Conservation (phyloP, 1,139 yeast genomes). For the Entelexis sorbosivorans region DNA sequence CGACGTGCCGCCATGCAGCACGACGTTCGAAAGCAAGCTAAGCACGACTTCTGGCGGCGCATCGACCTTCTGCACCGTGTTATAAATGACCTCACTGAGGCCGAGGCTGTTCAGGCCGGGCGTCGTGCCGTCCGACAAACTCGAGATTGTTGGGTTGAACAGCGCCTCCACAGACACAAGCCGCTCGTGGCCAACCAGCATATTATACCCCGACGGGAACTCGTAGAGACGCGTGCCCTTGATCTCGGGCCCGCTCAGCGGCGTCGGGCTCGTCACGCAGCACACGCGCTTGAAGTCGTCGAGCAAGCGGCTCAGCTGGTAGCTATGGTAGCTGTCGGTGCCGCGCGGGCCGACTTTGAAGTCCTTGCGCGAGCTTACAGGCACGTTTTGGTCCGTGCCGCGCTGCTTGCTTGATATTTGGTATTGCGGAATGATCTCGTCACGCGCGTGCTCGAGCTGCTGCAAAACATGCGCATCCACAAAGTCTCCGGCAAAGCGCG, state of each 20-base stretch:
- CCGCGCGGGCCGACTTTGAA: slow-evolving; percentile 23
- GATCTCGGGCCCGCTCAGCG: slow-evolving; percentile 22
- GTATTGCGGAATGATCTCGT: slow-evolving; percentile 28
- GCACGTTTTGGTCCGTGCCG: slow-evolving; percentile 27
- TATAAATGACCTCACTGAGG: slow-evolving; percentile 57
- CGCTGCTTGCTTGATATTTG: slow-evolving; percentile 28
- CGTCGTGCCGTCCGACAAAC: slow-evolving; percentile 26
- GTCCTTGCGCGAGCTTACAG: slow-evolving; percentile 28
- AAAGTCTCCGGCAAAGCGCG: slow-evolving; percentile 37
- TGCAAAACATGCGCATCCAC: slow-evolving; percentile 31
- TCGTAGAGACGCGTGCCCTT: slow-evolving; percentile 51
- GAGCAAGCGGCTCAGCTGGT: slow-evolving; percentile 33
- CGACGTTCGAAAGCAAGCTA: slow-evolving; percentile 78
- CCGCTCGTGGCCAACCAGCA: slow-evolving; percentile 55
- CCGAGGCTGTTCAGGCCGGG: slow-evolving; percentile 34
- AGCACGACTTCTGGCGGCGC: slow-evolving; percentile 57
- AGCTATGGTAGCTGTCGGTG: slow-evolving; percentile 29
- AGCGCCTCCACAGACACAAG: slow-evolving; percentile 64
- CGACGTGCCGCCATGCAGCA: slow-evolving; percentile 80
- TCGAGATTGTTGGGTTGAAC: slow-evolving; percentile 40
- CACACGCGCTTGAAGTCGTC: slow-evolving; percentile 54
- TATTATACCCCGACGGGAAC: slow-evolving; percentile 61
- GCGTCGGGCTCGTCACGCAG: slow-evolving; percentile 16
- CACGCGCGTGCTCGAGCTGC: slow-evolving; percentile 27
- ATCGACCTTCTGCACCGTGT: slow-evolving; percentile 40